Conservation (phyloP, 1,139 yeast genomes). For the Zygosaccharomyces sapae region DNA sequence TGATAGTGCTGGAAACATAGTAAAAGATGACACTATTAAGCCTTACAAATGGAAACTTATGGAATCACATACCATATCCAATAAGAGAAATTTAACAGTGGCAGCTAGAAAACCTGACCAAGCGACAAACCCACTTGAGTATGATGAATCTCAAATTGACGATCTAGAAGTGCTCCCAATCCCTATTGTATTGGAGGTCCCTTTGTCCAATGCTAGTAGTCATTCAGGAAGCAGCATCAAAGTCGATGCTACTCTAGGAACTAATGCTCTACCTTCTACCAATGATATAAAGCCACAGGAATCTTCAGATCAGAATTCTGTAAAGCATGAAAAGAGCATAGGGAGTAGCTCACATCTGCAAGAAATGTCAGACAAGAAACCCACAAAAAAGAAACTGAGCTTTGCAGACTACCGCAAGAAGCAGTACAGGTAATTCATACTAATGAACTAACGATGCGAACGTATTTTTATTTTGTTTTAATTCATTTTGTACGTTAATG, state of each 20-base stretch:
- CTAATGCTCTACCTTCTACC: conserved; percentile 13
- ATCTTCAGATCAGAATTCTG: conserved; percentile 6
- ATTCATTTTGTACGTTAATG: background rate
- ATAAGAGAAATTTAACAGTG: background rate
- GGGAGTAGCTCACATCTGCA: conserved; percentile 6
- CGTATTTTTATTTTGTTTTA: background rate
- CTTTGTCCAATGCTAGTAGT: background rate
- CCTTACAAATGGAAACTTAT: conserved; percentile 17
- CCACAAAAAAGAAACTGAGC: conserved; percentile 56
- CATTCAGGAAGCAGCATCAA: background rate
- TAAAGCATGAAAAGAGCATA: conserved; percentile 5
- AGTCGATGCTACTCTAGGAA: conserved; percentile 6
- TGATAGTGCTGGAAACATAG: background rate
- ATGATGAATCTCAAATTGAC: conserved; percentile 28
- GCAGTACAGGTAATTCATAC: conserved; percentile 26
- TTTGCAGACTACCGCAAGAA: conserved; percentile 81
- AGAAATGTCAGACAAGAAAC: conserved; percentile 11
- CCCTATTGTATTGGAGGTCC: conserved; percentile 27
- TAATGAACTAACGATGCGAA: background rate
- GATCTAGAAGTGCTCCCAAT: conserved; percentile 30
- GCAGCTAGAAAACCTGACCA: background rate
- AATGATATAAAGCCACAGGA: conserved; percentile 6
- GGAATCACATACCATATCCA: conserved; percentile 8
- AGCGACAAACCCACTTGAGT: conserved; percentile 18
- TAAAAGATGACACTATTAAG: conserved; percentile 9